Base-by-base conservation (phyloP, 169 alveolate genomes). In the Blepharisma undulans region DNA sequence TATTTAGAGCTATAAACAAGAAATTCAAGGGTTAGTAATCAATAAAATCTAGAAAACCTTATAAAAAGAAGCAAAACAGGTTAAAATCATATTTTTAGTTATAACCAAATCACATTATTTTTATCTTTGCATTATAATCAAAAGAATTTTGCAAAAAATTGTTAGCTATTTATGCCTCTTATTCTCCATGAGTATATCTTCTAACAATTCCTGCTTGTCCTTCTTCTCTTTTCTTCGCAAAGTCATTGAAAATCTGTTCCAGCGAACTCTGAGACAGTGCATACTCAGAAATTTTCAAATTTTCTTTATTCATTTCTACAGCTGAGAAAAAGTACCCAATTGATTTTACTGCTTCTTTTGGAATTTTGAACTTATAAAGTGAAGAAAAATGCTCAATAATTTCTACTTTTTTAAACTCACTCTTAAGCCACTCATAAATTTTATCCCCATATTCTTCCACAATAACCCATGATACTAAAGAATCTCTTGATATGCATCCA, bases 191-290 rank as follows among this genome's bases (percentile, higher is more conserved):
- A n/a, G n/a, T n/a, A 66, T 66, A 16, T 66, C 76, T 66, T 66
- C 76, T 19, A 14, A 66, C 19, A 14, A 14, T 66, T 19, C 19
- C 76, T 14, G 19, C 76, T 66, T 66, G 22, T 66, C 22, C 84
- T 18, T 76, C 29, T 76, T 76, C 84, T 18, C 34, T 27, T 22
- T 22, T 76, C 22, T 88, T 91, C 1, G 96, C 96, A 66, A 94
- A 94, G 30, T 89, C 89, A 87, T 93, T 92, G 94, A 95, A 94
- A n/a, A 96, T 96, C 91, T 96, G 96, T 90, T 96, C 97, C 22
- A 96, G 91, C 0, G 97, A 88, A 33, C 97, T 93, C 72, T 93
- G 92, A 33, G 92, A 88, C 5, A 94, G 92, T 19, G 96, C 92
- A 80, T 96, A 96, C 72, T 96, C 97, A 78, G 90, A 87, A 33